A percentile compares a stretch with the other conserved stretches of the same genome.
These are phyloP conservation scores for Xylariaceae sp. DNA, from an alignment of 2,329 filamentous ascomycete genomes.

Conservation along the genomic window DNA sequence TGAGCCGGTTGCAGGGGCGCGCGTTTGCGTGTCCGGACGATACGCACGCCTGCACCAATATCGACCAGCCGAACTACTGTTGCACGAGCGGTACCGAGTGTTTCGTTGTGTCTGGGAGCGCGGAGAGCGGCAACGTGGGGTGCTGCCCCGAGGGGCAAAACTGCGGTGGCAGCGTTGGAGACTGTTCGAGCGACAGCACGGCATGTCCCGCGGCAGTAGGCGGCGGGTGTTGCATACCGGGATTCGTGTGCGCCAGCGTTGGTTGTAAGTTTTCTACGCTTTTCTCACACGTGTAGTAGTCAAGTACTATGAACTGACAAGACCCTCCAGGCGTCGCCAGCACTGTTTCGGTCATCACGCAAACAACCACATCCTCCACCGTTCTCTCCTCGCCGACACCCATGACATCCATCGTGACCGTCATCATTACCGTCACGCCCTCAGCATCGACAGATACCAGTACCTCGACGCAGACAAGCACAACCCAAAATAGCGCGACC, in stretches of 20 bases:
- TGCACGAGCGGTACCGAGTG: conserved; percentile 65
- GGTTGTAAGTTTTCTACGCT: conserved; percentile 58
- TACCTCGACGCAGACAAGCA: conserved; percentile 3
- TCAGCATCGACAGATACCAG: conserved; percentile 21
- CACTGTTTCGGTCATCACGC: conserved; percentile 28
- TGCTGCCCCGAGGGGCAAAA: conserved; percentile 65
- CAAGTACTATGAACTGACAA: not conserved
- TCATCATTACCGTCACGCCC: conserved; percentile 28
- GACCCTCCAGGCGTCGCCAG: conserved; percentile 30
- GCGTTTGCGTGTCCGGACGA: conserved; percentile 63
- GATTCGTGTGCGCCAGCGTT: conserved; percentile 63
- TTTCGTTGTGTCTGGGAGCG: conserved; percentile 57
- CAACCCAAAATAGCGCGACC: conserved; percentile 8
- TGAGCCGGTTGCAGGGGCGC: conserved; percentile 49
- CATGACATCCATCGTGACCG: conserved; percentile 28
- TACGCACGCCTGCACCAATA: conserved; percentile 59
- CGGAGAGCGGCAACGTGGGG: conserved; percentile 60
- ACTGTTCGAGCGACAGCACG: conserved; percentile 58
- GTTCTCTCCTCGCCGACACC: conserved; percentile 27
- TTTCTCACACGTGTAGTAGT: not conserved
- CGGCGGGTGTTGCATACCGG: conserved; percentile 72
- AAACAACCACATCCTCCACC: conserved; percentile 37
- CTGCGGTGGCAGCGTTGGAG: conserved; percentile 60
- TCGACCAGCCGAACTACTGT: conserved; percentile 67
- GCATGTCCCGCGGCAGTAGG: conserved; percentile 62